Evolutionary conservation across 2,329 filamentous ascomycete genomes (phyloP).

Genomic region (Triangularia verruculosa): DNA sequence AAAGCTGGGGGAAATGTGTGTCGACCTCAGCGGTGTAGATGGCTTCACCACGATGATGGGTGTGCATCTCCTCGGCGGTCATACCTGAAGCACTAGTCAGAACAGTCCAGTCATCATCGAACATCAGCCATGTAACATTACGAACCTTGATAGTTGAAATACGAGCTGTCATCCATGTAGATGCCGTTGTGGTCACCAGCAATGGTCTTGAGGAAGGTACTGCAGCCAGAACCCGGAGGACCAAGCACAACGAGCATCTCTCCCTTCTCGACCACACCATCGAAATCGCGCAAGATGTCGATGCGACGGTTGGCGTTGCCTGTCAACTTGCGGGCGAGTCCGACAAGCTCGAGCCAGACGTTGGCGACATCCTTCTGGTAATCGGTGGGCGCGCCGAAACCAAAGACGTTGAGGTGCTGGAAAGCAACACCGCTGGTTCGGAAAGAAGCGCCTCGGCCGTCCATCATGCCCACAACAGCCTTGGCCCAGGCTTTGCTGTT

Average conservation of each 20-base stretch:
- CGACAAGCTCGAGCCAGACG: conserved; percentile 51
- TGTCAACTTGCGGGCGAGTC: conserved; percentile 47
- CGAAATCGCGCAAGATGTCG: conserved; percentile 66
- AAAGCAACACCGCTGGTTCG: conserved; percentile 64
- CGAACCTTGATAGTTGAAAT: conserved; percentile 78
- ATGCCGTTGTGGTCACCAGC: conserved; percentile 81
- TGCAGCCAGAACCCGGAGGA: conserved; percentile 72
- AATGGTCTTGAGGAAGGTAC: conserved; percentile 80
- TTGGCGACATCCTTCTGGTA: conserved; percentile 68
- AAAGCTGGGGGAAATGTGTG: conserved; percentile 74
- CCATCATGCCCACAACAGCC: conserved; percentile 52
- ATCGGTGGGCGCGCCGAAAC: conserved; percentile 65
- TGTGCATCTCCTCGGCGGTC: conserved; percentile 70
- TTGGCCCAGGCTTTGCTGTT: conserved; percentile 57
- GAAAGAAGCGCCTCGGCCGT: conserved; percentile 52
- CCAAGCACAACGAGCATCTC: conserved; percentile 76
- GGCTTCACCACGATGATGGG: conserved; percentile 74
- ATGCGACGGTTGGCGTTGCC: conserved; percentile 54
- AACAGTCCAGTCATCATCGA: conserved; percentile 17
- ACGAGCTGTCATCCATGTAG: conserved; percentile 64
- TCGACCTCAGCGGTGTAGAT: conserved; percentile 87
- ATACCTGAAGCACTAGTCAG: conserved; percentile 40
- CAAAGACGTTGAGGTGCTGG: conserved; percentile 65
- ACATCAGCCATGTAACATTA: conserved; percentile 1
- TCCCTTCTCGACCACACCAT: conserved; percentile 65